phyloP scores from a whole-genome alignment of 805 yeast species.

The Candida nemodendra region DNA sequence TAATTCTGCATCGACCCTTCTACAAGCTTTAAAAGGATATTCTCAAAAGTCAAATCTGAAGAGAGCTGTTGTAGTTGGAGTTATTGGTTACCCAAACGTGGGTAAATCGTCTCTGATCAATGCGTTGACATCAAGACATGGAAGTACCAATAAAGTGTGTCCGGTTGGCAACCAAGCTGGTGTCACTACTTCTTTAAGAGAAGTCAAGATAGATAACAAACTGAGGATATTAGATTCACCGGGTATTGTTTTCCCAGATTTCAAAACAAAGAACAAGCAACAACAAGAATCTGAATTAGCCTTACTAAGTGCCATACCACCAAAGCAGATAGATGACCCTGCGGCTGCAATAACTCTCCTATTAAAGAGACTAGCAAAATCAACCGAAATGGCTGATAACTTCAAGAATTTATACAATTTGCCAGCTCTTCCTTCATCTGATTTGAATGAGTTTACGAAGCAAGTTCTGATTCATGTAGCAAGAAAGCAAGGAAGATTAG shows the following conservation, averaged over 20 bases:
- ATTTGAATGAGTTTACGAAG: constrained; percentile 75
- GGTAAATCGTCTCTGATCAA: constrained; percentile 95
- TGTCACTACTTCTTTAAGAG: constrained; percentile 88
- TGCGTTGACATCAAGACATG: constrained; percentile 79
- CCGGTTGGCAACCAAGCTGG: constrained; percentile 99
- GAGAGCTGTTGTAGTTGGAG: constrained; percentile 90
- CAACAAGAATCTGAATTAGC: constrained; percentile 89
- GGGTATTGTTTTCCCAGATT: constrained; percentile 89
- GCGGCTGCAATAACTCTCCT: constrained; percentile 74
- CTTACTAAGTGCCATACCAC: constrained; percentile 84
- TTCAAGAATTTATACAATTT: constrained; percentile 71
- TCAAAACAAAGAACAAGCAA: constrained; percentile 42
- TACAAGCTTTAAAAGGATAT: constrained; percentile 81
- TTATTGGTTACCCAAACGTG: constrained; percentile 95
- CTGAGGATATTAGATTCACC: constrained; percentile 91
- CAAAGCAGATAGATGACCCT: constrained; percentile 82
- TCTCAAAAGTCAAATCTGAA: constrained; percentile 82
- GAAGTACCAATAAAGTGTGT: constrained; percentile 70
- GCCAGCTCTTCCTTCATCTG: constrained; percentile 74
- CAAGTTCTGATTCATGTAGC: constrained; percentile 91
- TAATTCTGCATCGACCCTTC: constrained; percentile 68
- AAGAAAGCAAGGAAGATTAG: constrained; percentile 86
- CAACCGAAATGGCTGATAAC: constrained; percentile 71
- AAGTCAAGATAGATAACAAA: constrained; percentile 88
- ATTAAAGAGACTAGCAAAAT: constrained; percentile 71